phyloP scores from a whole-genome alignment of 2,329 filamentous ascomycete species.

The Venturia aucupariae region DNA sequence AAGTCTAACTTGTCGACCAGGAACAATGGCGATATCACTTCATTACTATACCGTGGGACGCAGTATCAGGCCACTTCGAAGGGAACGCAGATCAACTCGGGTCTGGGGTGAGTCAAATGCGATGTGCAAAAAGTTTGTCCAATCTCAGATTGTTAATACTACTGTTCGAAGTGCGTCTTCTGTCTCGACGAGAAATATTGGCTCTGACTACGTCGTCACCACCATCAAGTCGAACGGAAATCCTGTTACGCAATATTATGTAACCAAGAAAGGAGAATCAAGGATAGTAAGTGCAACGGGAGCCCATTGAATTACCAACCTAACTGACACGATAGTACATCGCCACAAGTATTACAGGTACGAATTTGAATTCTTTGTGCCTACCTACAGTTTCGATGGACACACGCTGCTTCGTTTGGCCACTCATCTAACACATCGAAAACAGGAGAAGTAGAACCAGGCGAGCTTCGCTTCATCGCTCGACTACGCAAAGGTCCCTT shows the following conservation, averaged over 20 bases:
- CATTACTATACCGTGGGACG: constrained; percentile 1
- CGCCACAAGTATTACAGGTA: constrained; percentile 49
- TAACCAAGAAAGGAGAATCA: constrained; percentile 51
- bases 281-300: constrained; percentile 33
- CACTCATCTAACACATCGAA: not conserved
- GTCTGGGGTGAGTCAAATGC: constrained; percentile 43
- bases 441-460: constrained; percentile 23
- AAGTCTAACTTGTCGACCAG: not conserved
- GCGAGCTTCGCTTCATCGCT: constrained; percentile 55
- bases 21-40: constrained; percentile 6
- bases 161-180: constrained; percentile 22
- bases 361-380: not conserved
- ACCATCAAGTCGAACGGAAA: constrained; percentile 42
- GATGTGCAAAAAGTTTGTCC: constrained; percentile 17
- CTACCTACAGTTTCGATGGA: not conserved
- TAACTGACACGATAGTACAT: constrained; percentile 20
- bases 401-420: not conserved
- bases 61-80: constrained; percentile 19
- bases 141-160: not conserved
- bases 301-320: not conserved
- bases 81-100: constrained; percentile 49
- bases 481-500: constrained; percentile 42
- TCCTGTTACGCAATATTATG: constrained; percentile 56
- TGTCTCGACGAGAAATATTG: not conserved
- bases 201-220: not conserved